Percentiles rank a stretch among this genome's conserved stretches.
Evolutionary conservation across 73 alveolate genomes (phyloP).

Genomic region (Paramecium primaurelia): DNA sequence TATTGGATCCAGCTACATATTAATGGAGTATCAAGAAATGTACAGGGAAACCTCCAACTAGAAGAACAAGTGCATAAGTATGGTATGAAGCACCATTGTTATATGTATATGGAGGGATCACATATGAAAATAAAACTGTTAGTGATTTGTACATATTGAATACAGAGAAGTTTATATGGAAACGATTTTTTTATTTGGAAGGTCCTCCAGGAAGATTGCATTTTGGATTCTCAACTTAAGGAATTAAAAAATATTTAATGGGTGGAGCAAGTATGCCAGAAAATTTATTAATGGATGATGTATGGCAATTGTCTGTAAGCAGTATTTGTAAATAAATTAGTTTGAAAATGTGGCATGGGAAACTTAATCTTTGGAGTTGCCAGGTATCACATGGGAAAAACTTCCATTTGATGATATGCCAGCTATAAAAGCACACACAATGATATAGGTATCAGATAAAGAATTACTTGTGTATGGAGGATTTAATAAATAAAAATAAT

Average conservation of each 20-base stretch:
- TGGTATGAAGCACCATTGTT: slow-evolving; percentile 61
- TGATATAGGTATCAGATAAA: slow-evolving; percentile 10
- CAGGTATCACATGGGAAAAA: slow-evolving; percentile 51
- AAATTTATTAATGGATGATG: slow-evolving; percentile 53
- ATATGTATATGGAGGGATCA: slow-evolving; percentile 56
- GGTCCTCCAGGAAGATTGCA: slow-evolving; percentile 58
- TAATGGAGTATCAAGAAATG: slow-evolving; percentile 45
- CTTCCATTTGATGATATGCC: slow-evolving; percentile 40
- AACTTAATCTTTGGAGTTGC: background rate
- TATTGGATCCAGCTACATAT: slow-evolving; percentile 17
- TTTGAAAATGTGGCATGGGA: slow-evolving; percentile 59
- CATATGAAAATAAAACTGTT: slow-evolving; percentile 46
- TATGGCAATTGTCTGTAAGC: slow-evolving; percentile 39
- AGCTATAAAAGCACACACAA: slow-evolving; percentile 46
- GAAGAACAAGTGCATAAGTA: slow-evolving; percentile 45
- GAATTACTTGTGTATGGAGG: slow-evolving; percentile 55
- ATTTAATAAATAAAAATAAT: slow-evolving; percentile 41
- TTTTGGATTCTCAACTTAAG: slow-evolving; percentile 39
- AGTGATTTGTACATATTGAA: slow-evolving; percentile 58
- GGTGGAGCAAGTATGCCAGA: slow-evolving; percentile 64
- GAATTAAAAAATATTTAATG: slow-evolving; percentile 33
- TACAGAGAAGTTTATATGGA: slow-evolving; percentile 55
- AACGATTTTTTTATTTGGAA: slow-evolving; percentile 47
- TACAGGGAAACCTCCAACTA: slow-evolving; percentile 54
- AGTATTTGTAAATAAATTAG: background rate